phyloP scores from a whole-genome alignment of 371 early-diverging fungal species.

The Scutellospora calospora region DNA sequence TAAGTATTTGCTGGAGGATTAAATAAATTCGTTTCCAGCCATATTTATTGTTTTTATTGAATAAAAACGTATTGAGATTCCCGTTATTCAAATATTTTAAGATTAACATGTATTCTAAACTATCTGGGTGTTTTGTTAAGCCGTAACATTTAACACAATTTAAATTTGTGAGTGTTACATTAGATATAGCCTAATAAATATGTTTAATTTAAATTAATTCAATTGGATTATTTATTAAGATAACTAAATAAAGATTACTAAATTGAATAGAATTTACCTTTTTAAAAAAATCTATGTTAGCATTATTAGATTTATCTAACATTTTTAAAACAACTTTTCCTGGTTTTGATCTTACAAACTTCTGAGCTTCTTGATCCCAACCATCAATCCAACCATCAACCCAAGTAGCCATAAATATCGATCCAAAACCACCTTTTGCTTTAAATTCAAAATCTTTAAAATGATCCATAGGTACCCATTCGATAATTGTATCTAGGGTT shows the following conservation, averaged over 20 bases:
- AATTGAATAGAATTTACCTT: not conserved
- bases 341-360: not conserved
- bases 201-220: too few species aligned
- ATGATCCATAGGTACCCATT: conserved; percentile 26
- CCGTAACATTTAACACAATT: conserved; percentile 3
- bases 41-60: too few species aligned
- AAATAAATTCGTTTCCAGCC: not conserved
- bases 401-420: conserved; percentile 2
- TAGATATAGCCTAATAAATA: not conserved
- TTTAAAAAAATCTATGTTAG: not conserved
- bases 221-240: too few species aligned
- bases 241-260: too few species aligned
- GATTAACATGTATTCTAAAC: not conserved
- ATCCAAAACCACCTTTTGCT: not conserved
- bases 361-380: not conserved
- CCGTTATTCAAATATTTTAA: not conserved
- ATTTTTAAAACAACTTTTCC: not conserved
- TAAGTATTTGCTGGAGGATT: not conserved
- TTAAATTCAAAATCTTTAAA: not conserved
- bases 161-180: not conserved
- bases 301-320: not conserved
- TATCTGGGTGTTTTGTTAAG: not conserved
- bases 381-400: not conserved
- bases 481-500: not conserved
- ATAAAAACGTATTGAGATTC: not conserved